Base-by-base conservation (phyloP, 2,329 filamentous ascomycete species). In the Sordariomycetes sp. region DNA sequence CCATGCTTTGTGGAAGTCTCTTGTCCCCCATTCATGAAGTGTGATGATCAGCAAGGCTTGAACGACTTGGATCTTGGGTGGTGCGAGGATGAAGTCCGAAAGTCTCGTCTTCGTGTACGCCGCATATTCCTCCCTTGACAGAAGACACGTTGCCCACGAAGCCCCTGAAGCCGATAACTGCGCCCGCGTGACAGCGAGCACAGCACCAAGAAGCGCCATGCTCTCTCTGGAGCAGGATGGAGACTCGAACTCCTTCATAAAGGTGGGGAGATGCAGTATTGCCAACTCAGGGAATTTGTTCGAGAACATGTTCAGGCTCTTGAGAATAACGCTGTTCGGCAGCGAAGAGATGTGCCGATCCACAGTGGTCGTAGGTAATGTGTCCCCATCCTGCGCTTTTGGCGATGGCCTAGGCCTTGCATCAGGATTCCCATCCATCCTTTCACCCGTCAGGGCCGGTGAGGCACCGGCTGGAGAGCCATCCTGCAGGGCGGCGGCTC, bases 1-100 rank as follows among this genome's bases (percentile, higher is more conserved):
- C 61, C 61, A 66, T 1, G 61, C 61, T 25, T 56, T 59, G 32
- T 64, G 59, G 11, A 59, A 59, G 18, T 62, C 51, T 7, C 61
- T 48, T 1, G 51, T 50, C 0, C 61, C 61, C 60, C 62, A 66
- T 46, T 64, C 61, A 15, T 61, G 54, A 0, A 63, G 42, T 0
- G 57, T 53, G 15, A 64, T 41, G 3, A 62, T 52, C 1, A 64
- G 47, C n/a, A 64, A 41, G 0, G 58, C 46, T 38, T 64, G 61
- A 1, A 62, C 57, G 0, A 56, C 45, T 19, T 55, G 49, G 4
- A 60, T 41, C 14, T 50, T 52, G 5, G 54, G 55, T 2, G 44
- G 40, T 24, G 49, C 43, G 3, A 54, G 33, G 8, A 53, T 49
- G 18, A 49, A 42, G 6, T 40, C 40, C 4, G 38, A 39, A 9